These are phyloP conservation scores for Colletotrichum liaoningense DNA, from an alignment of 2,329 filamentous ascomycete species.

Conservation along the genomic window DNA sequence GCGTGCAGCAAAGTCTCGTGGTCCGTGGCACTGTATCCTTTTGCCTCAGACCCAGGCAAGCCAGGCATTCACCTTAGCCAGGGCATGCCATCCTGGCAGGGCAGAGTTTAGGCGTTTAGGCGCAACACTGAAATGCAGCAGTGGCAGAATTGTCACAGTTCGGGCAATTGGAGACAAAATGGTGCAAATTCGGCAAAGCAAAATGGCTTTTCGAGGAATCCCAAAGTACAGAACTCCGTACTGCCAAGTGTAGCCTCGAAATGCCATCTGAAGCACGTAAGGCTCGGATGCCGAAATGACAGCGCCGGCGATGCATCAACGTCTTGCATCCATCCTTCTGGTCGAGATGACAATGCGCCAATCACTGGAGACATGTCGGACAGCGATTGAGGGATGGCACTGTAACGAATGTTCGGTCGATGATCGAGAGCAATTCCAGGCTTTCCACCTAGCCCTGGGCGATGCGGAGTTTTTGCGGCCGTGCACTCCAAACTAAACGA, in stretches of 20 bases:
- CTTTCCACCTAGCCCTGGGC: neutral
- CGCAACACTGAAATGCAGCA: neutral
- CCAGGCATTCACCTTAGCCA: neutral
- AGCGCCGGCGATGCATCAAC: neutral
- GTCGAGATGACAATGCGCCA: neutral
- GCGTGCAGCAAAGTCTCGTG: neutral
- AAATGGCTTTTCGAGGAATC: neutral
- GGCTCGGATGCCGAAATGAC: neutral
- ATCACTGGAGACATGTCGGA: conserved; percentile 10
- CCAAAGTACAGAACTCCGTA: neutral
- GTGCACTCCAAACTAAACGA: conserved; percentile 22
- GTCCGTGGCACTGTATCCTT: neutral
- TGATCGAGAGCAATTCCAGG: neutral
- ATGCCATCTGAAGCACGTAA: neutral
- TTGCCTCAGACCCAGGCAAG: neutral
- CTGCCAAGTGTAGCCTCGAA: neutral
- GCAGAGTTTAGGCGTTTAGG: neutral
- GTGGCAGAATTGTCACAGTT: neutral
- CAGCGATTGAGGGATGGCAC: neutral
- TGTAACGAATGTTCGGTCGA: too few relatives aligned
- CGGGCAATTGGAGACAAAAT: neutral
- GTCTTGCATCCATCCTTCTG: neutral
- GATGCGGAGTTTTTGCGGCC: conserved; percentile 6
- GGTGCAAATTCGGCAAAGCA: neutral
- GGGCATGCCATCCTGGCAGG: neutral